Conservation (phyloP, 768 basidiomycete species). For the Hortiboletus campestris region DNA sequence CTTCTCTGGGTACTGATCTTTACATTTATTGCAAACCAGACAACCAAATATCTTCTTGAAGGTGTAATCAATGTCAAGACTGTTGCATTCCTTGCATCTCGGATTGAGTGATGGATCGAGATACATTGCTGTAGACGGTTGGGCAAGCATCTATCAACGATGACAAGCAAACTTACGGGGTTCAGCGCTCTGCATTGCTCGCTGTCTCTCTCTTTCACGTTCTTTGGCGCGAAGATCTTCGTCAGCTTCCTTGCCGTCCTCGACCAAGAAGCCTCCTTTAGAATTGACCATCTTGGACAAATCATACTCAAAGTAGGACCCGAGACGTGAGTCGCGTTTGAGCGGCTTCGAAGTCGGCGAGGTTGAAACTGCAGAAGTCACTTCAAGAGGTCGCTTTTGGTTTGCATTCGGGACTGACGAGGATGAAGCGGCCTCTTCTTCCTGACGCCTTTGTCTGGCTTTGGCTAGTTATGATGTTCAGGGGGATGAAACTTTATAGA, state of each 20-base stretch:
- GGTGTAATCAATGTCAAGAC: slow-evolving; percentile 85
- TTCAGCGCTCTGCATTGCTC: slow-evolving; percentile 71
- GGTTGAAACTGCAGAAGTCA: slow-evolving; percentile 53
- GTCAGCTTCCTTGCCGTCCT: slow-evolving; percentile 80
- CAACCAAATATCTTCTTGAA: slow-evolving; percentile 81
- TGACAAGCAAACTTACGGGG: slow-evolving; percentile 47
- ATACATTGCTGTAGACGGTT: slow-evolving; percentile 58
- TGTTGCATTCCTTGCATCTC: slow-evolving; percentile 81
- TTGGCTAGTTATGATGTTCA: slow-evolving; percentile 52
- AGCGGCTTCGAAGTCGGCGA: slow-evolving; percentile 60
- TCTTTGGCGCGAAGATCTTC: slow-evolving; percentile 75
- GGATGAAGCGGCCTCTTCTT: slow-evolving; percentile 51
- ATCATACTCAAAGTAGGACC: slow-evolving; percentile 97
- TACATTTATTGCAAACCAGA: slow-evolving; percentile 86
- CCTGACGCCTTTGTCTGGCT: slow-evolving; percentile 65
- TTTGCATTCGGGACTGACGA: slow-evolving; percentile 55
- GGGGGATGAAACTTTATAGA: not conserved
- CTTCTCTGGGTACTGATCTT: slow-evolving; percentile 85
- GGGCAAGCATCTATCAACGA: not conserved
- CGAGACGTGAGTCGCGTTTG: slow-evolving; percentile 74
- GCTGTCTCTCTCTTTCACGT: slow-evolving; percentile 76
- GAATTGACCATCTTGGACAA: slow-evolving; percentile 95
- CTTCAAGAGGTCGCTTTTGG: slow-evolving; percentile 69
- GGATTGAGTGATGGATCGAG: slow-evolving; percentile 75
- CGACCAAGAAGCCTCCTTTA: slow-evolving; percentile 91